Evolutionary conservation across 768 basidiomycete genomes (phyloP).

Genomic region (Cubamyces lactineus): DNA sequence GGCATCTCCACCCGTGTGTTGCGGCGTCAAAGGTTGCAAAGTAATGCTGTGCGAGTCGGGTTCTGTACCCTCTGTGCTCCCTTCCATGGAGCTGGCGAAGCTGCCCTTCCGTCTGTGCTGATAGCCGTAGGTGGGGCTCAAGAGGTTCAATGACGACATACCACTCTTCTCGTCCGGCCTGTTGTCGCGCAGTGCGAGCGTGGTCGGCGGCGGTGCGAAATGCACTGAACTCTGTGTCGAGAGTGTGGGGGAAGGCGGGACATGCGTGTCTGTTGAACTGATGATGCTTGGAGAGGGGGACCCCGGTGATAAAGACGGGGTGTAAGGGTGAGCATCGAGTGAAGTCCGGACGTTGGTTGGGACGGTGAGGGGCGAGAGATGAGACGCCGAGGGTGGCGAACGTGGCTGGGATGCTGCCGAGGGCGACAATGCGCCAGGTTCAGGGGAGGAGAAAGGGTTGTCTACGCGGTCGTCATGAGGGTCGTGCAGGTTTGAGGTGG

Average conservation of each 20-base stretch:
- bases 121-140: slow-evolving; percentile 41
- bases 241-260: slow-evolving; percentile 79
- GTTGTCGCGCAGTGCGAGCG: slow-evolving; percentile 67
- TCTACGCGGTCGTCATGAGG: slow-evolving; percentile 17
- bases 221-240: slow-evolving; percentile 60
- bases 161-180: slow-evolving; percentile 61
- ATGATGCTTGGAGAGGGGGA: slow-evolving; percentile 39
- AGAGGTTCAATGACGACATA: slow-evolving; percentile 52
- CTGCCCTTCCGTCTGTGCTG: slow-evolving; percentile 60
- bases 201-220: slow-evolving; percentile 45
- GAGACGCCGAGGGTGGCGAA: slow-evolving; percentile 10
- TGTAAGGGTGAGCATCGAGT: slow-evolving; percentile 26
- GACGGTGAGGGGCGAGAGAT: slow-evolving; percentile 21
- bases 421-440: neutral
- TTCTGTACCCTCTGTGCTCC: slow-evolving; percentile 50
- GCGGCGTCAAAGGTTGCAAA: slow-evolving; percentile 31
- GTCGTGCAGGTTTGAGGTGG: slow-evolving; percentile 22
- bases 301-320: slow-evolving; percentile 21
- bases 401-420: neutral
- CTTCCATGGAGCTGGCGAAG: slow-evolving; percentile 56
- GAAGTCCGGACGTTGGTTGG: slow-evolving; percentile 22
- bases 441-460: slow-evolving; percentile 10
- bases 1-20: slow-evolving; percentile 39
- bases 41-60: slow-evolving; percentile 32
- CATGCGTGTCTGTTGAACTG: slow-evolving; percentile 42